Conservation (phyloP, 2,329 filamentous ascomycete species). For the Macrophomina phaseolina region DNA sequence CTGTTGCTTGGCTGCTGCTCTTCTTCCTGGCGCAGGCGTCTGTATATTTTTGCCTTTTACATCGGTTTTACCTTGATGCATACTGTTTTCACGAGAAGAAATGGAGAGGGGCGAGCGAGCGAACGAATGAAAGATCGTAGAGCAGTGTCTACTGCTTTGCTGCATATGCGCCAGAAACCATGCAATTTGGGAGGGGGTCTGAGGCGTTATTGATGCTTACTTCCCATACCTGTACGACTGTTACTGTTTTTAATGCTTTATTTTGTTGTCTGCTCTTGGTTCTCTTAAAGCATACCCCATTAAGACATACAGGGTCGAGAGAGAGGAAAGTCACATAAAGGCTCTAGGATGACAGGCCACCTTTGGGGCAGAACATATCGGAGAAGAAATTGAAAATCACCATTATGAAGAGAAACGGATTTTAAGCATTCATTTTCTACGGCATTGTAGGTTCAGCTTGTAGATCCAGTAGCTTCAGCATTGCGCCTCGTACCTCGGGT, state of each 20-base stretch:
- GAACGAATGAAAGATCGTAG: too few relatives aligned
- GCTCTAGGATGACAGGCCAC: too few relatives aligned
- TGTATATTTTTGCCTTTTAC: not conserved
- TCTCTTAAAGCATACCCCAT: not conserved
- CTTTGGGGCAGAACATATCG: too few relatives aligned
- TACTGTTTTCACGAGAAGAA: not conserved
- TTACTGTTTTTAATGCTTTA: not conserved
- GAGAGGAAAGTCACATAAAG: not conserved
- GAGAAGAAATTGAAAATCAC: too few relatives aligned
- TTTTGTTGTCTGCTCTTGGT: not conserved
- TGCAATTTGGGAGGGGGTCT: not conserved
- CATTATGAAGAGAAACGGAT: too few relatives aligned
- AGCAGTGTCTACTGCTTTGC: too few relatives aligned
- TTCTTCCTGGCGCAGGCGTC: not conserved
- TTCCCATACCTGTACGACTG: not conserved
- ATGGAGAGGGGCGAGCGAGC: not conserved
- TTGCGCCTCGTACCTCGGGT: not conserved
- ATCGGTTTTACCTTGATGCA: not conserved
- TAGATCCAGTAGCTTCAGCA: not conserved
- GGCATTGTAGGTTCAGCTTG: not conserved
- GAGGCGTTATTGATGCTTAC: not conserved
- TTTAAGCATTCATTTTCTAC: too few relatives aligned
- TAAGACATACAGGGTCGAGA: not conserved
- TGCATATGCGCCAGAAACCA: not conserved
- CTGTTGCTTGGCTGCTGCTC: not conserved